Conservation (phyloP, 2,329 filamentous ascomycete species). For the Pseudocercospora cruenta region DNA sequence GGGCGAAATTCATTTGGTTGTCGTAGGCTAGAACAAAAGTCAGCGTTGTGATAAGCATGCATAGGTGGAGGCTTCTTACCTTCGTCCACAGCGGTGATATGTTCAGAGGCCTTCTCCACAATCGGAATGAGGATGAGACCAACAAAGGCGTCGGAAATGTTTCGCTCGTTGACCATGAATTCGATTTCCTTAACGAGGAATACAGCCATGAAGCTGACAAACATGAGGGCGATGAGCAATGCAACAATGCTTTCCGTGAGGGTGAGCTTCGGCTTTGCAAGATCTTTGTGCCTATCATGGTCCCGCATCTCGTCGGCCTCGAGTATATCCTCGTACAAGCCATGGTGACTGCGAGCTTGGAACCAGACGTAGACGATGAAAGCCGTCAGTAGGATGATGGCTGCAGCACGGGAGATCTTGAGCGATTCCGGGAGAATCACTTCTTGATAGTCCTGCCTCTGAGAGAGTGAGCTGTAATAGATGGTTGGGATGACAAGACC, state of each 20-base stretch:
- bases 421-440: constrained; percentile 59
- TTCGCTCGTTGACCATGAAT: constrained; percentile 55
- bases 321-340: constrained; percentile 76
- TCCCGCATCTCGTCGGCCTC: constrained; percentile 71
- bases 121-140: constrained; percentile 78
- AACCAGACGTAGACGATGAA: constrained; percentile 69
- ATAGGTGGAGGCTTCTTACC: no score
- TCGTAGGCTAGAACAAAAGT: constrained; percentile 63
- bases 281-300: constrained; percentile 64
- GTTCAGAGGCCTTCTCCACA: constrained; percentile 84
- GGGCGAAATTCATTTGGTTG: constrained; percentile 74
- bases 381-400: constrained; percentile 71
- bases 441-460: constrained; percentile 33
- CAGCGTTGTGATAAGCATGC: neutral
- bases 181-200: constrained; percentile 77
- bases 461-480: constrained; percentile 53
- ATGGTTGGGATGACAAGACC: constrained; percentile 54
- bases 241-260: constrained; percentile 72
- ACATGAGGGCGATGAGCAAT: constrained; percentile 65
- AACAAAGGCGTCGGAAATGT: constrained; percentile 61
- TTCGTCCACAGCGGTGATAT: constrained; percentile 76
- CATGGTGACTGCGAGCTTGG: constrained; percentile 75
- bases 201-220: constrained; percentile 75
- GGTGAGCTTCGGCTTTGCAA: constrained; percentile 69
- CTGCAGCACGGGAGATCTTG: constrained; percentile 70